Base-by-base conservation (phyloP, 1,284 basidiomycete species). In the Ustilago vetiveriae region DNA sequence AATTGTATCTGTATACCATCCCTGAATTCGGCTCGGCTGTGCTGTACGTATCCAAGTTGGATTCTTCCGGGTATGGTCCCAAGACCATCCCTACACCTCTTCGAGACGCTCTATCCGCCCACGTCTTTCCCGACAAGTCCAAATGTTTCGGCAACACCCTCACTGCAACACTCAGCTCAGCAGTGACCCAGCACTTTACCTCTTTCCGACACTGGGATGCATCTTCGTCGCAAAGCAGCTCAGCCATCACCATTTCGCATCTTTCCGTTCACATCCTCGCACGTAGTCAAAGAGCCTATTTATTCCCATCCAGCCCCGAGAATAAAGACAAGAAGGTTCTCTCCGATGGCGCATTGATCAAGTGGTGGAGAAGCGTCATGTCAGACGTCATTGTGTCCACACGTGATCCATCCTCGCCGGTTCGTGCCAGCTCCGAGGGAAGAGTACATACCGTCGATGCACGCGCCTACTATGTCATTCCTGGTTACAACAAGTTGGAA, bases 11-110 rank as follows among this genome's bases (percentile, higher is more conserved):
- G 27, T 97, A 93, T 85, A 88, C 88, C 39, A 78, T 91, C 43
- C 90, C 90, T 4, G 75, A 86, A 3, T 89, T 90, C 2, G 86
- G 85, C 2, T 87, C 86, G 51, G 88, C 88, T 1, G 86, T 98
- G 30, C 84, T 98, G 21, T 97, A 98, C 83, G 86, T 98, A 41
- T 91, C 92, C 45, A 98, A 98, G 83, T 88, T 97, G 52, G 96
- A 98, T 82, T 89, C 93, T 13, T 93, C 92, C 0, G 94, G 94
- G 0, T 92, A 91, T 68, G 88, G 85, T 0, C 79, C 76, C 4
- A 30, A 40, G 6, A 16, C 55, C 4, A 49, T 71, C 11, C 55
- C 66, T 7, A 27, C 48, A 0, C 21, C 37, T 1, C 38, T 72
- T 6, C 43, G 68, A 10, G 33, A 48, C 1, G n/a, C 47, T 1